A percentile compares a stretch with the other conserved stretches of the same genome.
Evolutionary conservation across 108 stramenopile genomes (phyloP).

Genomic region (Skeletonema marinoi): DNA sequence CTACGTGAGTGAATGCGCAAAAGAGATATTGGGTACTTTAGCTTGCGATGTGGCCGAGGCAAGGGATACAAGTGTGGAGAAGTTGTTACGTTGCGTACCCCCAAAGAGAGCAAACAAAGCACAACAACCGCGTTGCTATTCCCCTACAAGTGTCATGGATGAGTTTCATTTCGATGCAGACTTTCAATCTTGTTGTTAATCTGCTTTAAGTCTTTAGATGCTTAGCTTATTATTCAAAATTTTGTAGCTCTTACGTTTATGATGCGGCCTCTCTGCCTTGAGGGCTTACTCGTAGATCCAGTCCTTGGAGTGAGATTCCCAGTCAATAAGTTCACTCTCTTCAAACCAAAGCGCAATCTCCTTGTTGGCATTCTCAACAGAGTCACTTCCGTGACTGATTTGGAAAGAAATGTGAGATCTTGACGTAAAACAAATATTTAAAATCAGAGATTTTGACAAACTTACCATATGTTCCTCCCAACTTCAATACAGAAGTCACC

Average conservation of each 20-base stretch:
- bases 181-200: conserved; percentile 2
- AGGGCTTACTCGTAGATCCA: conserved; percentile 90
- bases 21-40: conserved; percentile 5
- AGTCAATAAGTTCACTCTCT: conserved; percentile 78
- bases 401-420: no score
- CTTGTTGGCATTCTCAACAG: conserved; percentile 91
- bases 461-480: conserved; percentile 89
- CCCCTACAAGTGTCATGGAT: conserved; percentile 24
- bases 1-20: conserved; percentile 10
- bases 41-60: conserved; percentile 40
- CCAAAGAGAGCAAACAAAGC: neutral
- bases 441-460: no score
- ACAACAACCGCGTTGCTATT: conserved; percentile 27
- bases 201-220: neutral
- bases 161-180: conserved; percentile 26
- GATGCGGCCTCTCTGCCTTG: no score
- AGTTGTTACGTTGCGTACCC: conserved; percentile 18
- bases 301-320: conserved; percentile 69
- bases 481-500: conserved; percentile 90
- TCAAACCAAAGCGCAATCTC: conserved; percentile 96
- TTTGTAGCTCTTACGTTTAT: neutral
- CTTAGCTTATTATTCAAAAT: neutral
- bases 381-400: conserved; percentile 92
- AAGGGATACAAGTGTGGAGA: conserved; percentile 16
- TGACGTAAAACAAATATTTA: no score